Evolutionary conservation across 176 grass and related monocot genomes (phyloP).

Genomic region (Lolium multiflorum): DNA sequence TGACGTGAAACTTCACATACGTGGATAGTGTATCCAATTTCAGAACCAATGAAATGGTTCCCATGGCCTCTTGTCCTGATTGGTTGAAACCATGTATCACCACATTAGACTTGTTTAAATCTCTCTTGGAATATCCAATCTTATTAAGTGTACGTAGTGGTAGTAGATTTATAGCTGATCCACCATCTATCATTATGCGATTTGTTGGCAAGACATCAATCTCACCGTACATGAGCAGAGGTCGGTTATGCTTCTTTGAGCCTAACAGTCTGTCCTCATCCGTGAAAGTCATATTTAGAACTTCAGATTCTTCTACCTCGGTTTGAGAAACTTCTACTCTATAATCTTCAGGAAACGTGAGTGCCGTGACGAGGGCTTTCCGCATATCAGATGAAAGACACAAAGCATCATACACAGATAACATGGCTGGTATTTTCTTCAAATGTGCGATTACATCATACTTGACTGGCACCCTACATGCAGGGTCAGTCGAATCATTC

Average conservation of each 20-base stretch:
- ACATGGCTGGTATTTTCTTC: constrained; percentile 29
- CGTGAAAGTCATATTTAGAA: neutral
- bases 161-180: too few relatives aligned
- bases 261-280: neutral
- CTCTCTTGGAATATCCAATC: neutral
- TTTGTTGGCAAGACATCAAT: too few relatives aligned
- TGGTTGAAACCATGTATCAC: neutral
- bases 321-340: neutral
- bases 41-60: neutral
- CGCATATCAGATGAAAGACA: neutral
- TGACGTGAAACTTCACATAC: constrained; percentile 1
- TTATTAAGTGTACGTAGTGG: neutral
- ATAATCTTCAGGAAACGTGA: neutral
- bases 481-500: neutral
- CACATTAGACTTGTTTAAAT: neutral
- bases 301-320: neutral
- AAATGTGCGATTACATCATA: constrained; percentile 15
- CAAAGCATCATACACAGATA: constrained; percentile 21
- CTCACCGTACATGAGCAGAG: constrained; percentile 3
- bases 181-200: too few relatives aligned
- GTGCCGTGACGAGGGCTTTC: neutral
- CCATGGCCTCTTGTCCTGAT: neutral
- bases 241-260: neutral
- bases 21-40: neutral
- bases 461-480: neutral